Percentiles rank a stretch among this genome's conserved stretches.
phyloP scores from a whole-genome alignment of 2,329 filamentous ascomycete genomes.

The Neofusicoccum parvum region DNA sequence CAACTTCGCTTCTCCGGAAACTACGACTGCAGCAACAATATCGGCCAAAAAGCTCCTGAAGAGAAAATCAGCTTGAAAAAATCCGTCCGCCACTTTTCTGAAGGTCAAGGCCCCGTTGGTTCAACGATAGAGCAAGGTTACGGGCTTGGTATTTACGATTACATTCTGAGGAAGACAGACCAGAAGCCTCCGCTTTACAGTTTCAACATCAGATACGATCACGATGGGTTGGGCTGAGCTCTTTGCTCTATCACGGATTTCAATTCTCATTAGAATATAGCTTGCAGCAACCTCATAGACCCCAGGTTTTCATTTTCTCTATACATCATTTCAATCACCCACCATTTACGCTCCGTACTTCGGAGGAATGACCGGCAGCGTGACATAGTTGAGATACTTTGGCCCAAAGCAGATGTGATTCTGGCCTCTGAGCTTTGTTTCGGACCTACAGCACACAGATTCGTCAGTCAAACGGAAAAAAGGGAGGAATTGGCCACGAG shows the following conservation, averaged over 20 bases:
- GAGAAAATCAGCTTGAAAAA: too few relatives aligned
- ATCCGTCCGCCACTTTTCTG: too few relatives aligned
- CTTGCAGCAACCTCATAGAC: too few relatives aligned
- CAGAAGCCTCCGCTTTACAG: not conserved
- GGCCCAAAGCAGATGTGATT: constrained; percentile 59
- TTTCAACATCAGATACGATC: too few relatives aligned
- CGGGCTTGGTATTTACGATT: not conserved
- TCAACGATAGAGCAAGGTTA: not conserved
- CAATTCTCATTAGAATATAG: not conserved
- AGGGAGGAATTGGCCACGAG: too few relatives aligned
- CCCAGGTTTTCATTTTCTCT: not conserved
- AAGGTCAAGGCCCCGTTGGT: too few relatives aligned
- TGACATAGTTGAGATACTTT: constrained; percentile 54
- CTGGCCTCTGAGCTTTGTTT: constrained; percentile 47
- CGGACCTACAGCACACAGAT: constrained; percentile 31
- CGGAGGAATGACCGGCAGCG: constrained; percentile 55
- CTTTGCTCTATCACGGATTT: not conserved
- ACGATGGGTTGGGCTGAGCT: too few relatives aligned
- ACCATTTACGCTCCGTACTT: constrained; percentile 27
- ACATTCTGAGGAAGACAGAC: not conserved
- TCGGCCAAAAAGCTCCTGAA: too few relatives aligned
- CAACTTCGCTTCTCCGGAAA: not conserved
- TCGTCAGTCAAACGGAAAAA: not conserved
- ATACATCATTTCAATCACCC: not conserved
- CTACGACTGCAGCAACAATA: not conserved